Conservation (phyloP, 805 yeast species). For the Blastobotrys americana region DNA sequence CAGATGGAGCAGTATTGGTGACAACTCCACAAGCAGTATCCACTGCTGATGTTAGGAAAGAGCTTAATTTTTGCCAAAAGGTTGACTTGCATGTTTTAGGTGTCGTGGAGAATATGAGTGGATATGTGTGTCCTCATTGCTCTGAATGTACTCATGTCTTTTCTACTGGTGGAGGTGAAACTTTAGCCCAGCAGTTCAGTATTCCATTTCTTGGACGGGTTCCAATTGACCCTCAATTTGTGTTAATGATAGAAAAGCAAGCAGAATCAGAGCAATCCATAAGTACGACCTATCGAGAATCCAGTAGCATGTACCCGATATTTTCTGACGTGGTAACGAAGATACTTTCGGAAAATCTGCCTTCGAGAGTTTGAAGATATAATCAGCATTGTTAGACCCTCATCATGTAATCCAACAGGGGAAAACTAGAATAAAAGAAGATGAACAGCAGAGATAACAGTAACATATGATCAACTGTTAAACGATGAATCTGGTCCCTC, state of each 20-base stretch:
- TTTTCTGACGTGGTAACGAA: conserved; percentile 42
- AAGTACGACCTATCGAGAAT: conserved; percentile 15
- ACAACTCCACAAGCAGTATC: conserved; percentile 96
- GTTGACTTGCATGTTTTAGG: conserved; percentile 78
- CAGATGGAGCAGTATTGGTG: conserved; percentile 91
- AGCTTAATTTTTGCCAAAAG: conserved; percentile 83
- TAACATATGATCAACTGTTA: too few relatives aligned
- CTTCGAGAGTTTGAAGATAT: background rate
- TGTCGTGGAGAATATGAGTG: conserved; percentile 92
- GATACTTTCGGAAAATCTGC: conserved; percentile 23
- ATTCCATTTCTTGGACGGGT: conserved; percentile 75
- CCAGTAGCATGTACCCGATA: conserved; percentile 35
- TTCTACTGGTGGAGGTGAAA: conserved; percentile 85
- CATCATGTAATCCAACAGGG: too few relatives aligned
- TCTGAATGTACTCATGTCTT: conserved; percentile 82
- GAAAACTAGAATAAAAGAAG: too few relatives aligned
- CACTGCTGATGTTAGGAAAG: conserved; percentile 89
- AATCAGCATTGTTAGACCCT: too few relatives aligned
- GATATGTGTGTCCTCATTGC: conserved; percentile 91
- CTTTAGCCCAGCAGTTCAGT: conserved; percentile 52
- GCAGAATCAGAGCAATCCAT: conserved; percentile 26
- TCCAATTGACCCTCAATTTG: conserved; percentile 91
- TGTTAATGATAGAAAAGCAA: conserved; percentile 73
- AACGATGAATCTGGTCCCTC: conserved; percentile 1
- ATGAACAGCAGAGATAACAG: too few relatives aligned